These are phyloP conservation scores for Phytopythium vexans DNA, from an alignment of 352 stramenopile genomes.

Conservation along the genomic window DNA sequence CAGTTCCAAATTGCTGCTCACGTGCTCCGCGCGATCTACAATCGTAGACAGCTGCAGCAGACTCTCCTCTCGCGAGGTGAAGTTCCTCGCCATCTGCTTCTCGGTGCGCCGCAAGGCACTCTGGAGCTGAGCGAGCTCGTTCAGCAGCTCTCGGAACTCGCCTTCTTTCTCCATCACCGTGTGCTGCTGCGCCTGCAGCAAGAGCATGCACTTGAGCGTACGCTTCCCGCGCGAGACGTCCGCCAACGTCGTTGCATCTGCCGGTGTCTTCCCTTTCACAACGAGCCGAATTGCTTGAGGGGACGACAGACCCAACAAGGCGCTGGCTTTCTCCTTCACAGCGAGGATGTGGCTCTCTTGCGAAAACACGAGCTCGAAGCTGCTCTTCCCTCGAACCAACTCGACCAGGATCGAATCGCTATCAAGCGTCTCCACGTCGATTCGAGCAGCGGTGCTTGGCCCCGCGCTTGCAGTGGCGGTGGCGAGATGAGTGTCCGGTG, in stretches of 20 bases:
- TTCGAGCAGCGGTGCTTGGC: neutral
- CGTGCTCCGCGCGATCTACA: constrained; percentile 27
- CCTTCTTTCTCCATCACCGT: constrained; percentile 59
- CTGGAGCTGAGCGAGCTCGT: constrained; percentile 50
- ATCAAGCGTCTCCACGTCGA: constrained; percentile 38
- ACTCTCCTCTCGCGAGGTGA: constrained; percentile 44
- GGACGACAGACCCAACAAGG: constrained; percentile 36
- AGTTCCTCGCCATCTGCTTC: constrained; percentile 52
- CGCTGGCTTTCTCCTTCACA: constrained; percentile 49
- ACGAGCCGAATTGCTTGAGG: constrained; percentile 45
- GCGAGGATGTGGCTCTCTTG: constrained; percentile 20
- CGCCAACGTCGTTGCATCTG: constrained; percentile 24
- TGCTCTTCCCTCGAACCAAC: constrained; percentile 47
- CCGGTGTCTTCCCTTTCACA: constrained; percentile 61
- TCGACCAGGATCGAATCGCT: constrained; percentile 49
- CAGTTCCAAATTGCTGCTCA: constrained; percentile 46
- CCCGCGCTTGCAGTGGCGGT: neutral
- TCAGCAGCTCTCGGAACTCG: constrained; percentile 55
- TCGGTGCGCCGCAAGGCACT: constrained; percentile 23
- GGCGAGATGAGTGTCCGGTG: too few relatives aligned
- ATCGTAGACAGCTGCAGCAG: constrained; percentile 39
- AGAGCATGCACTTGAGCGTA: constrained; percentile 65
- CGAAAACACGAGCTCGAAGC: constrained; percentile 50
- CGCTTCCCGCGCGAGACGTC: constrained; percentile 14
- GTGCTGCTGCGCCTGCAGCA: constrained; percentile 61